Evolutionary conservation across 495 filamentous ascomycete species (phyloP).

Genomic region (Astrothelium subdiscretum): DNA sequence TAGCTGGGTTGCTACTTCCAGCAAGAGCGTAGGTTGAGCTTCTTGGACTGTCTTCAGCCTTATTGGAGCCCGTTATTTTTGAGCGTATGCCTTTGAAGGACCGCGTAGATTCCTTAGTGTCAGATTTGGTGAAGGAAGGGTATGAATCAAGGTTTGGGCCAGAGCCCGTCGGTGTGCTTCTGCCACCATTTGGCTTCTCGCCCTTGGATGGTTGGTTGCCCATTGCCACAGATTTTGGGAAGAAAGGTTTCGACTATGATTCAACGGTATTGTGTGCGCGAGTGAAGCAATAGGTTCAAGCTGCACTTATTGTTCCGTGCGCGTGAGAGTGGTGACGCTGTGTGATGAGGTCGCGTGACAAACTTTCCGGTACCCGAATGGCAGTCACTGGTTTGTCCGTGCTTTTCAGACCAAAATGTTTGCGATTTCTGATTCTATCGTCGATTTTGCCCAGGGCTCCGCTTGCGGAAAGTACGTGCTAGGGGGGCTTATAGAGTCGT

Average conservation of each 20-base stretch:
- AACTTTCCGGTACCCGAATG: background rate
- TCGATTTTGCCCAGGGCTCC: background rate
- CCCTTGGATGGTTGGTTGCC: conserved; percentile 78
- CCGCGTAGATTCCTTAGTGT: conserved; percentile 87
- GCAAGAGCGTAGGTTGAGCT: conserved; percentile 54
- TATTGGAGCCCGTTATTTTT: conserved; percentile 59
- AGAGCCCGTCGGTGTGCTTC: conserved; percentile 29
- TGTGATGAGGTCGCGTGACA: conserved; percentile 1
- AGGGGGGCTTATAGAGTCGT: conserved; percentile 45
- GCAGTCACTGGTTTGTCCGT: background rate
- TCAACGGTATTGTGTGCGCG: conserved; percentile 20
- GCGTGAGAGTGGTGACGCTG: background rate
- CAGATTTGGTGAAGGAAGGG: conserved; percentile 84
- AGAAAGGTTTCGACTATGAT: conserved; percentile 16
- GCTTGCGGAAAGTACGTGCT: conserved; percentile 18
- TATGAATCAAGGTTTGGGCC: conserved; percentile 52
- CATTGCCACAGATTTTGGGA: conserved; percentile 46
- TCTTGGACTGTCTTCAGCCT: conserved; percentile 68
- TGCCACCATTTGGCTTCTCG: conserved; percentile 31
- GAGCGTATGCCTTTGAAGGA: conserved; percentile 66
- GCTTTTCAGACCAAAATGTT: background rate
- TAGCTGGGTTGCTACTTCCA: conserved; percentile 33
- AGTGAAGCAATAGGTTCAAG: background rate
- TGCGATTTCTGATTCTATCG: background rate
- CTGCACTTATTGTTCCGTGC: background rate